Evolutionary conservation across 2,329 filamentous ascomycete genomes (phyloP), one percentile per base, ranked within the genome.

Genomic region (Nemania serpens): DNA sequence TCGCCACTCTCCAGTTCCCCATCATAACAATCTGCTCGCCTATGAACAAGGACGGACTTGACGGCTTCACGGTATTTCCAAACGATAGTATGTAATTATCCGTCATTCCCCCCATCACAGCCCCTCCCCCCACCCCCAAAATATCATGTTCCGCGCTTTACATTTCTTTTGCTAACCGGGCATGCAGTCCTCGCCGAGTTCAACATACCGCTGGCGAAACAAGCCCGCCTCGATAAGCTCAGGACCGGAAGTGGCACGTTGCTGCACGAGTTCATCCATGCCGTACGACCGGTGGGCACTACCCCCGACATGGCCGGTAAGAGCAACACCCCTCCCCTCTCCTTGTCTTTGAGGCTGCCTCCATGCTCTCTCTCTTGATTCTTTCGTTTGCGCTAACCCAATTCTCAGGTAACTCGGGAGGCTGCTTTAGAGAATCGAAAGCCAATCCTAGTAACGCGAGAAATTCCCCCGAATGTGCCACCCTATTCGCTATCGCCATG

Each of bases 211-310:
- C 5, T 13, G 6, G 25, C 15, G 10, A 18, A 17, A 3, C 25
- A 7, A 29, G 25, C 7, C 11, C 18, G 17, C 37, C 37, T 53
- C 13, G 36, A 53, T 33, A 11, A 18, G 20, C 29, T 43, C 50
- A 29, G 50, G 33, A n/a, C 50, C 22, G 51, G 51, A 33, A 54
- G 51, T 22, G 51, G 15, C 37, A 54, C 51, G 22, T 2, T 54
- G 37, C 51, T 54, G 22, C 51, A 54, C 37, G 51, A 54, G 51
- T 42, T 54, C 42, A 54, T 54, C 20, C 51, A 54, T 20, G 51
- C 51, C 7, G 12, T 22, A 13, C 22, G 18, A 34, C 13, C 22
- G 5, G 18, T 11, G n/a, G 51, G 39, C 37, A 33, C 6, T 17
- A 42, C 49, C 49, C 34, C 34, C 12, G 49, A 52, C 37, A n/a